Evolutionary conservation across 352 stramenopile species (phyloP).

Genomic region (Phytophthora sojae): DNA sequence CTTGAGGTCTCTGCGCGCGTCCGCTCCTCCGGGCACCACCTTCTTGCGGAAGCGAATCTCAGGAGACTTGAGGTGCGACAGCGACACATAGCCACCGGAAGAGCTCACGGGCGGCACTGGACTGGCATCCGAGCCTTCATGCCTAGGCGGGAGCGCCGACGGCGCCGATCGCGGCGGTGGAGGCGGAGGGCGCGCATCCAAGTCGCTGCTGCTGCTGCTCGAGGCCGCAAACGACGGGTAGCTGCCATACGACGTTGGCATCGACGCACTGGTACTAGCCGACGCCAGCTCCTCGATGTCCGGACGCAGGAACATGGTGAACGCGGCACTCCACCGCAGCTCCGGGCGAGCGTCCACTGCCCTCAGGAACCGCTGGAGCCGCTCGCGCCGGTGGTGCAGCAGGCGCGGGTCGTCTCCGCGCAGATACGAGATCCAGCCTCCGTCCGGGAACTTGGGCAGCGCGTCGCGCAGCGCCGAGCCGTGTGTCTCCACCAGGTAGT

Average conservation of each 20-base stretch:
- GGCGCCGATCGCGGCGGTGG: slow-evolving; percentile 27
- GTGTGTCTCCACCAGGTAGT: slow-evolving; percentile 63
- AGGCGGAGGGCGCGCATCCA: slow-evolving; percentile 24
- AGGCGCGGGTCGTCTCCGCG: slow-evolving; percentile 77
- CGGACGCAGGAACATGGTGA: slow-evolving; percentile 70
- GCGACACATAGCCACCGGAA: slow-evolving; percentile 73
- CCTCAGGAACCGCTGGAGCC: slow-evolving; percentile 67
- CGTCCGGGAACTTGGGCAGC: slow-evolving; percentile 76
- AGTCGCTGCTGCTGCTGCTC: slow-evolving; percentile 32
- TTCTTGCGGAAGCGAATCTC: slow-evolving; percentile 80
- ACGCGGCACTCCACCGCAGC: slow-evolving; percentile 63
- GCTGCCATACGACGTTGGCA: slow-evolving; percentile 37
- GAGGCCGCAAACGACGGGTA: slow-evolving; percentile 33
- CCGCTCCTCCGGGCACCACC: slow-evolving; percentile 33
- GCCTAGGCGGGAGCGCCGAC: slow-evolving; percentile 28
- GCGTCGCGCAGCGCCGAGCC: slow-evolving; percentile 48
- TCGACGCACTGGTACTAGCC: slow-evolving; percentile 7
- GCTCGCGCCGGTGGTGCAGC: slow-evolving; percentile 70
- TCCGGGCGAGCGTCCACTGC: slow-evolving; percentile 68
- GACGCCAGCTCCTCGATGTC: slow-evolving; percentile 55
- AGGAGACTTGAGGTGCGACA: slow-evolving; percentile 76
- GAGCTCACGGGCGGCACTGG: slow-evolving; percentile 45
- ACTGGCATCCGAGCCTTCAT: slow-evolving; percentile 25
- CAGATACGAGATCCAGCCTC: slow-evolving; percentile 74
- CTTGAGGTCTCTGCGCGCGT: slow-evolving; percentile 68